A percentile compares a stretch with the other conserved stretches of the same genome.
phyloP scores from a whole-genome alignment of 495 filamentous ascomycete species.

The Lepraria neglecta region DNA sequence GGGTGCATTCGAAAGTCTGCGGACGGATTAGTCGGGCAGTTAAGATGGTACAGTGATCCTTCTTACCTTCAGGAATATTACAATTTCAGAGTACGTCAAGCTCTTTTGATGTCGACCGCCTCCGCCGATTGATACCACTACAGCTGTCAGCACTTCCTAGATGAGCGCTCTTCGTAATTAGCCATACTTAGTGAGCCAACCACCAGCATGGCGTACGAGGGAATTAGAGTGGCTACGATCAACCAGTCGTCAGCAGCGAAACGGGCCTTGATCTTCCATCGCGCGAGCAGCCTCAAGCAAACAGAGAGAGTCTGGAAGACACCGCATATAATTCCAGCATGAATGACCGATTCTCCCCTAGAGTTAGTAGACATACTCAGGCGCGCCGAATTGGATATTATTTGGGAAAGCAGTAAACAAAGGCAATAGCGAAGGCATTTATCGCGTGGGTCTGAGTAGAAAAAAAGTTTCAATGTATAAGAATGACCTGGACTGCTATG shows the following conservation, averaged over 20 bases:
- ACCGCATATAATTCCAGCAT: conserved; percentile 14
- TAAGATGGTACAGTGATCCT: neutral
- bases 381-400: too few relatives aligned
- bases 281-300: conserved; percentile 16
- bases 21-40: neutral
- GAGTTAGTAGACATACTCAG: conserved; percentile 2
- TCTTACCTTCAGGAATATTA: conserved; percentile 13
- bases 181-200: conserved; percentile 9
- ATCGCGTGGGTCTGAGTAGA: too few relatives aligned
- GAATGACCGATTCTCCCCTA: conserved; percentile 14
- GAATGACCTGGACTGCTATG: too few relatives aligned
- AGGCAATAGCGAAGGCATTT: neutral
- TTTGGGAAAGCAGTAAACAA: too few relatives aligned
- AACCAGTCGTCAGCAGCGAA: conserved; percentile 20
- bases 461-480: too few relatives aligned
- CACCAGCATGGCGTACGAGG: conserved; percentile 20
- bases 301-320: conserved; percentile 19
- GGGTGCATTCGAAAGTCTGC: conserved; percentile 33
- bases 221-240: conserved; percentile 18
- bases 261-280: conserved; percentile 17
- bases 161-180: neutral
- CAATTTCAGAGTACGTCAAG: conserved; percentile 4
- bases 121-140: conserved; percentile 12
- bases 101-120: conserved; percentile 6
- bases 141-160: neutral